phyloP scores from a whole-genome alignment of 768 basidiomycete species.

The Tylopilus intermedius region DNA sequence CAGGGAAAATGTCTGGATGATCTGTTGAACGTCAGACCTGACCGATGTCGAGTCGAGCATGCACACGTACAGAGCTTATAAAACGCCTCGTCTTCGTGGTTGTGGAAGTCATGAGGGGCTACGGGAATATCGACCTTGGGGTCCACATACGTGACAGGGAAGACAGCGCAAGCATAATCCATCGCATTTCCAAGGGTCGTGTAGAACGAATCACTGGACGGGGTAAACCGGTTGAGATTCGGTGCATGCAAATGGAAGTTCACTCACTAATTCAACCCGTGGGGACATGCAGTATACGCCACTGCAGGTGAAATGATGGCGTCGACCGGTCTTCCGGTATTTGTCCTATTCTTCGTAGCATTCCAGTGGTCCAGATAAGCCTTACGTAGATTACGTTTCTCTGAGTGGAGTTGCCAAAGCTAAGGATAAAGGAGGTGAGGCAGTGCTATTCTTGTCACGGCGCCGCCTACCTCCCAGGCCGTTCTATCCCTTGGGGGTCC shows the following conservation, averaged over 20 bases:
- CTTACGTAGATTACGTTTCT: slow-evolving; percentile 38
- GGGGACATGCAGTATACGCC: slow-evolving; percentile 41
- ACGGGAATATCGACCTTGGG: slow-evolving; percentile 34
- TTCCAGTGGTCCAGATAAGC: slow-evolving; percentile 48
- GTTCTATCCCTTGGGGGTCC: slow-evolving; percentile 38
- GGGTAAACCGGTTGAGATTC: slow-evolving; percentile 13
- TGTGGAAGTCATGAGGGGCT: slow-evolving; percentile 37
- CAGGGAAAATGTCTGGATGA: slow-evolving; percentile 41
- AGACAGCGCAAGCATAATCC: slow-evolving; percentile 40
- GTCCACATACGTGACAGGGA: slow-evolving; percentile 49
- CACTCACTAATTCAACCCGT: slow-evolving; percentile 39
- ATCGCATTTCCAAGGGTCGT: slow-evolving; percentile 44
- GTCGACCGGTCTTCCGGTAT: slow-evolving; percentile 49
- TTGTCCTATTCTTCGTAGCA: slow-evolving; percentile 37
- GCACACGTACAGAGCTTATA: slow-evolving; percentile 41
- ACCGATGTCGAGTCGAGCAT: neutral
- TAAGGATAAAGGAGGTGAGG: slow-evolving; percentile 5
- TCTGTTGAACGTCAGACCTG: slow-evolving; percentile 25
- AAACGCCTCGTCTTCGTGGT: slow-evolving; percentile 39
- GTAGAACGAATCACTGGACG: slow-evolving; percentile 37
- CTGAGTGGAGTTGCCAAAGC: slow-evolving; percentile 46
- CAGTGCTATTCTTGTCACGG: neutral
- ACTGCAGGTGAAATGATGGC: slow-evolving; percentile 46
- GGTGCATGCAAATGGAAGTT: neutral
- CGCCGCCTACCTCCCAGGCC: slow-evolving; percentile 38